Percentiles rank a stretch among this genome's conserved stretches.
Conservation (phyloP, 2,329 filamentous ascomycete genomes). For the Aspergillus arachidicola region DNA sequence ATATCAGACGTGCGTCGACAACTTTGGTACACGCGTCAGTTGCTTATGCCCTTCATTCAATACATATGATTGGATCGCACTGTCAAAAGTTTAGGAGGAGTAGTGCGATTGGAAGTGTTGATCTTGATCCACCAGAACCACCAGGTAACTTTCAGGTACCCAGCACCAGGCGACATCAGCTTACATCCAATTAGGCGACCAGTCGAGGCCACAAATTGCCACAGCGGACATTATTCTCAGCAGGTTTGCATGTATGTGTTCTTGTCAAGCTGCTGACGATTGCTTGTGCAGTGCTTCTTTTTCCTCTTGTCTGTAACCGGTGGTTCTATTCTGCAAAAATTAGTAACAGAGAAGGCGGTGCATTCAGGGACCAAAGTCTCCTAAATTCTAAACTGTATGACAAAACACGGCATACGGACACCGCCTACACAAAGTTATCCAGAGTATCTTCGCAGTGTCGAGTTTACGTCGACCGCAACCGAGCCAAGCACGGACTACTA, state of each 20-base stretch:
- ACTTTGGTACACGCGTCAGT: neutral
- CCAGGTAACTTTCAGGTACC: slow-evolving; percentile 1
- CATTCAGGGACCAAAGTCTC: neutral
- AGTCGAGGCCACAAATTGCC: slow-evolving; percentile 4
- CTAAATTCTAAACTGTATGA: neutral
- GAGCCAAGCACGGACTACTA: neutral
- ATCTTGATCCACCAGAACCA: neutral
- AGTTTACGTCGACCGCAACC: neutral
- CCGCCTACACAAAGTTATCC: too few relatives aligned
- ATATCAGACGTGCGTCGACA: neutral
- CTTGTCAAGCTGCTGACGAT: neutral
- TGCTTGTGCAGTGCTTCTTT: neutral
- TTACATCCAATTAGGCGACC: neutral
- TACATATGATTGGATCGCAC: slow-evolving; percentile 1
- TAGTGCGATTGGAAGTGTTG: slow-evolving; percentile 3
- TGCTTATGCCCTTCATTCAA: neutral
- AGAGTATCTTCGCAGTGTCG: too few relatives aligned
- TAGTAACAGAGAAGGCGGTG: neutral
- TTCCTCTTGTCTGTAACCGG: neutral
- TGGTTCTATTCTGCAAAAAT: neutral
- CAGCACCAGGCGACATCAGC: neutral
- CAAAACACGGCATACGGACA: neutral
- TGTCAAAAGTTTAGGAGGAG: slow-evolving; percentile 3
- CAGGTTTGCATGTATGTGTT: neutral
- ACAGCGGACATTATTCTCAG: slow-evolving; percentile 2